Evolutionary conservation across 2,329 filamentous ascomycete genomes (phyloP).

Genomic region (Calonectria honghensis): DNA sequence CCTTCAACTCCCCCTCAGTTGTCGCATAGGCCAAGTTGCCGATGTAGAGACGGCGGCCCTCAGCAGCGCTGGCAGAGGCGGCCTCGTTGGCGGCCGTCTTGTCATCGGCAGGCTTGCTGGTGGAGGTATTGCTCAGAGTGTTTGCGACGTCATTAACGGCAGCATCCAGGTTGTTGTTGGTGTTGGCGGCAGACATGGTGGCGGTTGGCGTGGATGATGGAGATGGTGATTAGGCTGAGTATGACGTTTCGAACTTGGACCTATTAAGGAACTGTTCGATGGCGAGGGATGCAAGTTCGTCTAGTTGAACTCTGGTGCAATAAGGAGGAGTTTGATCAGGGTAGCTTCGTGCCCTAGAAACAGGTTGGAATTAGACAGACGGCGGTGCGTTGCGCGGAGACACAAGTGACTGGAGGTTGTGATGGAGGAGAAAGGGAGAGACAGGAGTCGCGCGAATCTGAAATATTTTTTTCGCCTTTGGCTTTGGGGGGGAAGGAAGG

Average conservation of each 20-base stretch:
- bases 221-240: slow-evolving; percentile 66
- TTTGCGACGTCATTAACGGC: slow-evolving; percentile 87
- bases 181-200: slow-evolving; percentile 85
- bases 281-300: slow-evolving; percentile 61
- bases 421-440: slow-evolving; percentile 62
- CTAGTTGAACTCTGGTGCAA: slow-evolving; percentile 82
- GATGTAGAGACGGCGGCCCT: slow-evolving; percentile 99
- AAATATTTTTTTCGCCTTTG: slow-evolving; percentile 64
- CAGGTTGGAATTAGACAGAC: slow-evolving; percentile 65
- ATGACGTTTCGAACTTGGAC: slow-evolving; percentile 65
- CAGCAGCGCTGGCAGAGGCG: slow-evolving; percentile 96
- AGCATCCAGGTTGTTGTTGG: slow-evolving; percentile 69
- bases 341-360: slow-evolving; percentile 94
- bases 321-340: slow-evolving; percentile 76
- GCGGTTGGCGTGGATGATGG: slow-evolving; percentile 63
- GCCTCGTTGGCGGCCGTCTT: slow-evolving; percentile 86
- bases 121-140: slow-evolving; percentile 83
- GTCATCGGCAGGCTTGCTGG: slow-evolving; percentile 72
- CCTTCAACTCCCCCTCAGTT: slow-evolving; percentile 99
- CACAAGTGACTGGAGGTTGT: slow-evolving; percentile 67
- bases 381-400: slow-evolving; percentile 69
- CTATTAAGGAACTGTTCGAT: slow-evolving; percentile 67
- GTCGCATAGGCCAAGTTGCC: slow-evolving; percentile 99
- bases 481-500: slow-evolving; percentile 52
- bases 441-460: slow-evolving; percentile 59